Evolutionary conservation across 176 grass and related monocot genomes (phyloP).

Genomic region (Poa pratensis): DNA sequence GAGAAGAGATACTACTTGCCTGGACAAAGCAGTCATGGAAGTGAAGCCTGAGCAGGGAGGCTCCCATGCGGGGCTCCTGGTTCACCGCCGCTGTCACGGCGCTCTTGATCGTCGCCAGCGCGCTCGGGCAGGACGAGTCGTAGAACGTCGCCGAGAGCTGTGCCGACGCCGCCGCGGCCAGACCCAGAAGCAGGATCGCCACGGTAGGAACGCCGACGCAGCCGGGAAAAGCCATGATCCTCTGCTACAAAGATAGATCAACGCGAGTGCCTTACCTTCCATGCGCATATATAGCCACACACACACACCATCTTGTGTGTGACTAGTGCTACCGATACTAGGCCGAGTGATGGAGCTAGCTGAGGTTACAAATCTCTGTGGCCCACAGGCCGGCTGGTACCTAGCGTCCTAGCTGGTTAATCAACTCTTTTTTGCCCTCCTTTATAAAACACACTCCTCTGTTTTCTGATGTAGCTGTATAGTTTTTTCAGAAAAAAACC

Average conservation of each 20-base stretch:
- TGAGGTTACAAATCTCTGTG: neutral
- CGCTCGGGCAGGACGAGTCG: slow-evolving; percentile 63
- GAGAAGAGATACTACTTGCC: slow-evolving; percentile 43
- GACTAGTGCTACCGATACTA: neutral
- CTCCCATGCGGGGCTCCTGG: slow-evolving; percentile 64
- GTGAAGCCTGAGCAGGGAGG: slow-evolving; percentile 72
- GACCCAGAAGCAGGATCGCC: slow-evolving; percentile 37
- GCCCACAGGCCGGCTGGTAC: neutral
- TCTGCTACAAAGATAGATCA: neutral
- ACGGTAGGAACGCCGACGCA: neutral
- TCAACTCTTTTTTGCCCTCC: neutral
- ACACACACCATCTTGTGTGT: neutral
- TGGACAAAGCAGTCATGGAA: slow-evolving; percentile 96
- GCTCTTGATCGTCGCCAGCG: slow-evolving; percentile 59
- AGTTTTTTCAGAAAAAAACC: no score
- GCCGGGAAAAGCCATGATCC: slow-evolving; percentile 14
- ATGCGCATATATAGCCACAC: slow-evolving; percentile 31
- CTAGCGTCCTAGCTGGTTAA: neutral
- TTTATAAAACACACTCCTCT: no score
- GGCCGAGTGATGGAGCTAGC: neutral
- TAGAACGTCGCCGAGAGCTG: slow-evolving; percentile 86
- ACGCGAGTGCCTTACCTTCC: neutral
- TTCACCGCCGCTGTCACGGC: slow-evolving; percentile 55
- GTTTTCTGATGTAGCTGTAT: no score
- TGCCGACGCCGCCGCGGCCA: slow-evolving; percentile 47